Conservation (phyloP, 768 basidiomycete genomes). For the Kwoniella sp. region DNA sequence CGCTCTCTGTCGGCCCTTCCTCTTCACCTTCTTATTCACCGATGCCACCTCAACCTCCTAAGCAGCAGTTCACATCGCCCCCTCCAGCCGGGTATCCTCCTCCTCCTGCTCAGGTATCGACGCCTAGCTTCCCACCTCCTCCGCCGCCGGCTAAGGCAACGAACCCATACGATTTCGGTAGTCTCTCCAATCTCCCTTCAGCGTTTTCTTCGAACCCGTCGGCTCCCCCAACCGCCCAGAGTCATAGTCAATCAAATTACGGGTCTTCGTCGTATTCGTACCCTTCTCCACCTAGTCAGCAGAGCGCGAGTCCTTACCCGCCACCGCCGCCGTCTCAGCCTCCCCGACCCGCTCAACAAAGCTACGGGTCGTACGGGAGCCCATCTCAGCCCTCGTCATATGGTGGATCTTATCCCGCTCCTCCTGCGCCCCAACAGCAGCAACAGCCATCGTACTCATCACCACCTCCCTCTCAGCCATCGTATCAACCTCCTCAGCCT, state of each 20-base stretch:
- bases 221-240: slow-evolving; percentile 59
- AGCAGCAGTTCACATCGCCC: slow-evolving; percentile 9
- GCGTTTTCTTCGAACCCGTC: slow-evolving; percentile 55
- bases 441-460: slow-evolving; percentile 5
- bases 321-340: slow-evolving; percentile 32
- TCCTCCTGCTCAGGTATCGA: slow-evolving; percentile 24
- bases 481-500: slow-evolving; percentile 20
- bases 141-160: slow-evolving; percentile 59
- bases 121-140: slow-evolving; percentile 31
- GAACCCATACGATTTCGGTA: slow-evolving; percentile 51
- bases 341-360: slow-evolving; percentile 2
- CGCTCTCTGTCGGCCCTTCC: slow-evolving; percentile 29
- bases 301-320: slow-evolving; percentile 61
- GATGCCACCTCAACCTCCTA: slow-evolving; percentile 19
- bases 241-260: slow-evolving; percentile 2
- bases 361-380: slow-evolving; percentile 21
- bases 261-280: slow-evolving; percentile 16
- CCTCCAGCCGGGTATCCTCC: slow-evolving; percentile 23
- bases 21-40: slow-evolving; percentile 21
- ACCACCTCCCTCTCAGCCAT: slow-evolving; percentile 13
- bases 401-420: slow-evolving; percentile 16
- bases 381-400: slow-evolving; percentile 6
- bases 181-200: slow-evolving; percentile 37
- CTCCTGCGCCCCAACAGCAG: neutral
- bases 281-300: neutral